phyloP scores from a whole-genome alignment of 805 yeast species.

The Saccharomycopsis babjevae region DNA sequence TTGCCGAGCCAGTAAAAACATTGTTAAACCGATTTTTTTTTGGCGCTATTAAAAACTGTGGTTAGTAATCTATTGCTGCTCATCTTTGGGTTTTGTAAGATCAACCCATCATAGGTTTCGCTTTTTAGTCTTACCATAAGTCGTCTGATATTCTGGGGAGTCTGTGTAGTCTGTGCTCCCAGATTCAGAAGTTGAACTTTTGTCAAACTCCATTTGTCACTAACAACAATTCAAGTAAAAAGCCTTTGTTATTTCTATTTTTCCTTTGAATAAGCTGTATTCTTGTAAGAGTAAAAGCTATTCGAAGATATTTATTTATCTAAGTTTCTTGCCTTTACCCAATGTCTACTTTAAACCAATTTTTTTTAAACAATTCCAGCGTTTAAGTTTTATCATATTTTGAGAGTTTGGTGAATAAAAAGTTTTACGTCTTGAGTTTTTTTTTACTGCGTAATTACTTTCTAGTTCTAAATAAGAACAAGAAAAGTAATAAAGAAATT shows the following conservation, averaged over 20 bases:
- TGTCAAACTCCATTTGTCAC: not conserved
- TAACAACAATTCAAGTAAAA: not conserved
- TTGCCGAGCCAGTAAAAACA: conserved; percentile 17
- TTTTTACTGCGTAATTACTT: not conserved
- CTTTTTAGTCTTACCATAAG: not conserved
- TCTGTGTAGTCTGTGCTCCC: conserved; percentile 22
- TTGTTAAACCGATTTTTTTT: not conserved
- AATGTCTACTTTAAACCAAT: too few species aligned
- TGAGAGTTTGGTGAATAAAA: too few species aligned
- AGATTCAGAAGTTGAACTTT: not conserved
- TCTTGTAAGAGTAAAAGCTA: too few species aligned
- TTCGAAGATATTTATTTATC: too few species aligned
- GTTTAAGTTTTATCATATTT: not conserved
- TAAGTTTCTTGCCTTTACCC: too few species aligned
- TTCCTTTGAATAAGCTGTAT: not conserved
- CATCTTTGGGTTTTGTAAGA: not conserved
- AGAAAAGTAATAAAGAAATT: not conserved
- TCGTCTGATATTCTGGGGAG: conserved; percentile 23
- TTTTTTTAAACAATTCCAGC: not conserved
- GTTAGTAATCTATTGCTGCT: not conserved
- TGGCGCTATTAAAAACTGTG: conserved; percentile 4
- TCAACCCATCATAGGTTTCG: not conserved
- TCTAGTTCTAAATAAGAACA: not conserved
- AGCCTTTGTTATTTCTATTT: too few species aligned
- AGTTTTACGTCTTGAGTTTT: too few species aligned